Percentiles rank a stretch among this genome's conserved stretches.
Conservation (phyloP, 2,329 filamentous ascomycete species). For the Bipolaris sorokiniana region DNA sequence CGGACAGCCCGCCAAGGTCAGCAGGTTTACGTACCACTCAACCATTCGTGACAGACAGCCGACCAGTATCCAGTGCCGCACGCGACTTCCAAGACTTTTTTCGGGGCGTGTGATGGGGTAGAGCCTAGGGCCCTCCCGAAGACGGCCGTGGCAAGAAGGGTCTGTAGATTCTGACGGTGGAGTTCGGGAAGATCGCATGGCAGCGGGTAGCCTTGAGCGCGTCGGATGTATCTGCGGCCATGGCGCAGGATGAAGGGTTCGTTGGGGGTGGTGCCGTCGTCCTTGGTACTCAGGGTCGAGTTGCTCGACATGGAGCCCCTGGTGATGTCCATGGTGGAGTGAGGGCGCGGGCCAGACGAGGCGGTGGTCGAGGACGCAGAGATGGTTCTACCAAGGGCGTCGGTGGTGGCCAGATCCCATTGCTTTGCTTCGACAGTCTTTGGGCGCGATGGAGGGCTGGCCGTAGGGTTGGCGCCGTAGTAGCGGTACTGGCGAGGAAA, state of each 20-base stretch:
- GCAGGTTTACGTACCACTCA: slow-evolving; percentile 55
- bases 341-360: slow-evolving; percentile 22
- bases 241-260: slow-evolving; percentile 71
- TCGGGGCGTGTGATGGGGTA: slow-evolving; percentile 66
- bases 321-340: slow-evolving; percentile 44
- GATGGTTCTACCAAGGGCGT: slow-evolving; percentile 46
- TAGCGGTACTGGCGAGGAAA: slow-evolving; percentile 42
- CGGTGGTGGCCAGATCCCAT: slow-evolving; percentile 46
- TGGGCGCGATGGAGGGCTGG: slow-evolving; percentile 33
- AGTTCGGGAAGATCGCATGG: slow-evolving; percentile 87
- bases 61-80: slow-evolving; percentile 93
- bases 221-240: slow-evolving; percentile 82
- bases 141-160: slow-evolving; percentile 78
- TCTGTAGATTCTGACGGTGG: slow-evolving; percentile 84
- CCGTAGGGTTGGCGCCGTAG: slow-evolving; percentile 35
- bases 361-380: slow-evolving; percentile 33
- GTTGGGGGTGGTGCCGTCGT: slow-evolving; percentile 28
- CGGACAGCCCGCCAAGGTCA: not conserved
- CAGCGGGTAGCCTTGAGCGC: slow-evolving; percentile 77
- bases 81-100: slow-evolving; percentile 77
- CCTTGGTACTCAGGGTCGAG: slow-evolving; percentile 44
- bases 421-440: slow-evolving; percentile 45
- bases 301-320: slow-evolving; percentile 49
- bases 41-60: slow-evolving; percentile 82
- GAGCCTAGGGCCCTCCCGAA: slow-evolving; percentile 82